phyloP scores from a whole-genome alignment of 345 rosid genomes.

The Acer negundo region DNA sequence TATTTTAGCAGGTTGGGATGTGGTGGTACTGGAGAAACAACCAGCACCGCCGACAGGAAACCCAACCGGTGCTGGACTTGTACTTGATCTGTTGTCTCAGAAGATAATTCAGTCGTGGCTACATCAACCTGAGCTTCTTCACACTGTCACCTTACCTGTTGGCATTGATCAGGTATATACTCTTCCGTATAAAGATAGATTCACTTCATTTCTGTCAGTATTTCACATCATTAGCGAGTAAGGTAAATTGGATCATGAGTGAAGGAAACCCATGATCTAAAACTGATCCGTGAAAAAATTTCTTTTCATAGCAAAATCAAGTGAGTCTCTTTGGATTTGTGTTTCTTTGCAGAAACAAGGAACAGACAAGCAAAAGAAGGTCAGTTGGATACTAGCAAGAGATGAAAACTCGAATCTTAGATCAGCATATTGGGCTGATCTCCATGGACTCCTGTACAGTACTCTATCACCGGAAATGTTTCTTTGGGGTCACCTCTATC shows the following conservation, averaged over 20 bases:
- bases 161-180: constrained; percentile 47
- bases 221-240: no score
- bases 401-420: constrained; percentile 57
- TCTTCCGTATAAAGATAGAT: no score
- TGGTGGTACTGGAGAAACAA: constrained; percentile 59
- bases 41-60: constrained; percentile 50
- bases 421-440: constrained; percentile 77
- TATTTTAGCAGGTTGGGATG: constrained; percentile 61
- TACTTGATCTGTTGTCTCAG: constrained; percentile 50
- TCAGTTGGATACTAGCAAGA: constrained; percentile 43
- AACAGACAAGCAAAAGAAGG: constrained; percentile 42
- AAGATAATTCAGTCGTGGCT: constrained; percentile 60
- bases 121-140: constrained; percentile 42
- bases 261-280: no score
- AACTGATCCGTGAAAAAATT: no score
- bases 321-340: not conserved
- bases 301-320: no score
- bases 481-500: constrained; percentile 60
- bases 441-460: constrained; percentile 53
- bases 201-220: no score
- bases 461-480: constrained; percentile 49
- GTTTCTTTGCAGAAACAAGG: constrained; percentile 44
- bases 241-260: no score
- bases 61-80: constrained; percentile 76
- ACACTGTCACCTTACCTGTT: constrained; percentile 52